phyloP scores from a whole-genome alignment of 75 land plant genomes.

The Larix kaempferi region DNA sequence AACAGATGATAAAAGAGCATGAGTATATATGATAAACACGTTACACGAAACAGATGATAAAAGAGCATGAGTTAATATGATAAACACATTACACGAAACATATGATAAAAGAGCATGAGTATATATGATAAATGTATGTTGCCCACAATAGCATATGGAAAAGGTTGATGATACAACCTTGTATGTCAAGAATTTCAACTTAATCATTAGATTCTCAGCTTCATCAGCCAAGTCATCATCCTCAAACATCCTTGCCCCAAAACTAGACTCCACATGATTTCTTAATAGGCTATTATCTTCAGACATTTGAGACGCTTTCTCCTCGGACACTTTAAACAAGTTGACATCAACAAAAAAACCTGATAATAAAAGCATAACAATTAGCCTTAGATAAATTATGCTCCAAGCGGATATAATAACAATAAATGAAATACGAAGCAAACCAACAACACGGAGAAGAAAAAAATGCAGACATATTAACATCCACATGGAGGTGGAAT shows the following conservation, averaged over 20 bases:
- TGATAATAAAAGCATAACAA: constrained; percentile 17
- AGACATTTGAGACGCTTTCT: constrained; percentile 45
- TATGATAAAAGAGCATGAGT: no score
- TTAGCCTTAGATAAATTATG: neutral
- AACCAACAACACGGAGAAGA: neutral
- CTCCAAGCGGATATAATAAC: neutral
- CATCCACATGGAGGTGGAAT: no score
- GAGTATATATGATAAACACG: no score
- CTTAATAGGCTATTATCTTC: constrained; percentile 22
- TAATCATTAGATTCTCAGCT: constrained; percentile 85
- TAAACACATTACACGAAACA: no score
- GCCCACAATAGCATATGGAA: neutral
- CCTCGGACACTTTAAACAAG: constrained; percentile 52
- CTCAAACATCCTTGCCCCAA: constrained; percentile 19
- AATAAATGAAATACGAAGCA: neutral
- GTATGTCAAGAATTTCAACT: constrained; percentile 93
- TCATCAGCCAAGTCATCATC: constrained; percentile 77
- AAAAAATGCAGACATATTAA: neutral
- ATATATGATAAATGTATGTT: no score
- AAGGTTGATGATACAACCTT: constrained; percentile 33
- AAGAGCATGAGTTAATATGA: no score
- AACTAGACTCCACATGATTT: constrained; percentile 16
- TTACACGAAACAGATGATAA: neutral
- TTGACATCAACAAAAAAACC: constrained; percentile 94
- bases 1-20: no score